Percentiles rank a stretch among this genome's conserved stretches.
phyloP scores from a whole-genome alignment of 1,284 basidiomycete genomes.

The Boletus coffeatus region DNA sequence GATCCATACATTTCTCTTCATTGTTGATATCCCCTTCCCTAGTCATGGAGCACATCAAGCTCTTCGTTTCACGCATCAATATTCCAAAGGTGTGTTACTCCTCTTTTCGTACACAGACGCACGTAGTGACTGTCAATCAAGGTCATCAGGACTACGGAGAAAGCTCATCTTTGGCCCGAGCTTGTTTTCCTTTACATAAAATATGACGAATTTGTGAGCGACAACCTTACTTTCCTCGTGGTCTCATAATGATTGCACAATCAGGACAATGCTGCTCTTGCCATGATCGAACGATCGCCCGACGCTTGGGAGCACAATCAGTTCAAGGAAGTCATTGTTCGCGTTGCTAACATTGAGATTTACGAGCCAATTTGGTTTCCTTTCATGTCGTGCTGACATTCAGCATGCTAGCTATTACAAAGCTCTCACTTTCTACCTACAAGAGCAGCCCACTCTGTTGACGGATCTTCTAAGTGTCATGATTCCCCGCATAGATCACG shows the following conservation, averaged over 20 bases:
- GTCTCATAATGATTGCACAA: conserved; percentile 1
- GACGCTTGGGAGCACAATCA: conserved; percentile 99
- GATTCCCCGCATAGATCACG: conserved; percentile 91
- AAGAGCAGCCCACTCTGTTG: conserved; percentile 90
- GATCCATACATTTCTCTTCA: conserved; percentile 10
- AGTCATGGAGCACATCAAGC: conserved; percentile 99
- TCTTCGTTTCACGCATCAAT: conserved; percentile 97
- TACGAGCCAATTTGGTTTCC: conserved; percentile 33
- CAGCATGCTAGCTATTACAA: conserved; percentile 71
- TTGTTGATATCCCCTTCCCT: conserved; percentile 6
- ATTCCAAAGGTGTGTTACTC: conserved; percentile 59
- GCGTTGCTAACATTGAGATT: conserved; percentile 98
- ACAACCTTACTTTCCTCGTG: not conserved
- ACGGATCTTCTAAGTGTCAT: conserved; percentile 92
- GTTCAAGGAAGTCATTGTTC: conserved; percentile 95
- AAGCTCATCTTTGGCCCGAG: conserved; percentile 99
- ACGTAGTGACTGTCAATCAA: conserved; percentile 27
- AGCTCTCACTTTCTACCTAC: conserved; percentile 82
- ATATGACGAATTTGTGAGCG: conserved; percentile 87
- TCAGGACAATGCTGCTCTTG: conserved; percentile 91
- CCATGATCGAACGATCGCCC: conserved; percentile 96
- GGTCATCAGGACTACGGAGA: conserved; percentile 93
- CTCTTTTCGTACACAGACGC: conserved; percentile 1
- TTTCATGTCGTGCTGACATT: not conserved
- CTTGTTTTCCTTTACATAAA: conserved; percentile 98